Percentiles rank a stretch among this genome's conserved stretches.
Conservation (phyloP, 2,329 filamentous ascomycete genomes). For the Reticulascus tulasneorum region DNA sequence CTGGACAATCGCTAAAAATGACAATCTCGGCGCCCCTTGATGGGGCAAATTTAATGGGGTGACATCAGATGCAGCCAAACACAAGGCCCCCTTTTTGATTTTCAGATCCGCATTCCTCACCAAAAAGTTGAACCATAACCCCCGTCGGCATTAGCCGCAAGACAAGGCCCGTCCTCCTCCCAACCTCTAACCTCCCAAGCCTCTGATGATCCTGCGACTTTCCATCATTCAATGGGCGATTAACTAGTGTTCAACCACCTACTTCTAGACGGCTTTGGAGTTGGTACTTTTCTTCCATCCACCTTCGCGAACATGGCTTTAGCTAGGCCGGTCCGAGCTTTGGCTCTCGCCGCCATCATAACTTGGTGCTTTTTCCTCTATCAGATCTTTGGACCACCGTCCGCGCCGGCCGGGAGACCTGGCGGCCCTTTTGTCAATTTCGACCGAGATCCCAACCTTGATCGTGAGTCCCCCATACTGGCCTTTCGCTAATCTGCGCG, state of each 20-base stretch:
- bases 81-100: conserved; percentile 11
- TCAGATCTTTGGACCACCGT: conserved; percentile 67
- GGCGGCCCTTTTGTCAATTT: no score
- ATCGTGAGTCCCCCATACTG: conserved; percentile 57
- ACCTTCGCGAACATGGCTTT: conserved; percentile 64
- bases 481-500: not conserved
- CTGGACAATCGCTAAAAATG: no score
- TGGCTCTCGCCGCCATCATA: conserved; percentile 67
- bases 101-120: conserved; percentile 8
- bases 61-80: conserved; percentile 13
- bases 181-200: no score
- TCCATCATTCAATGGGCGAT: no score
- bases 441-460: conserved; percentile 73
- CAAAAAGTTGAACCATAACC: conserved; percentile 4
- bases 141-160: conserved; percentile 11
- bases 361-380: conserved; percentile 77
- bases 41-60: conserved; percentile 11
- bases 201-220: no score
- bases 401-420: no score
- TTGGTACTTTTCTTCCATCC: conserved; percentile 1
- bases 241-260: no score
- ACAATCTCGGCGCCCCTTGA: conserved; percentile 8
- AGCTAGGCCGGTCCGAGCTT: conserved; percentile 76
- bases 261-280: no score
- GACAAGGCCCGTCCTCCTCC: no score